Base-by-base conservation (phyloP, 331 rosid species). In the Prunus yedoensis region DNA sequence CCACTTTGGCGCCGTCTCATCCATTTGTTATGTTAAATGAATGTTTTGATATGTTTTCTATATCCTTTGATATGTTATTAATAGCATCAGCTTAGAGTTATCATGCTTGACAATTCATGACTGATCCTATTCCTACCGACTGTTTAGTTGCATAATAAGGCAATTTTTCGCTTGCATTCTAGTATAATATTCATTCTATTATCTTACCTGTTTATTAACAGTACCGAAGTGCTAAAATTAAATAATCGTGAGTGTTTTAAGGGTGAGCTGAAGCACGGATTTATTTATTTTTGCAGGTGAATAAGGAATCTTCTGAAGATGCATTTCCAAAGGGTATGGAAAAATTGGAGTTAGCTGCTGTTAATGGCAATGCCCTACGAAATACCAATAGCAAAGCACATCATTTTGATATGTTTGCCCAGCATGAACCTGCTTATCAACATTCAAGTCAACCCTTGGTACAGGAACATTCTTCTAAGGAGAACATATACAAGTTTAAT, bases 231-330 rank as follows among this genome's bases (percentile, higher is more conserved):
- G 47, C 54, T 58, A 25, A 35, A 43, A 61, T 16, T 2, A 58
- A 5, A 38, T 57, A 57, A 45, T 65, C 5, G 27, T 56, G 43
- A 20, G 70, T 2, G 11, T 68, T 30, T 20, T 58, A 52, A 30
- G 32, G 43, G 68, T 46, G 77, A 45, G 49, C 32, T 79, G 32
- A 61, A 43, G 43, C 66, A 23, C 51, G 16, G 73, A 54, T 66
- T 41, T 69, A 67, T 71, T 38, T 38, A 1, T 38, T 38, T 38
- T 69, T 68, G 62, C 89, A 93, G 98, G 87, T 80, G 76, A 77
- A n/a, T 76, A 68, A 80, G 43, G 81, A 83, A 73, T 70, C 78
- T 52, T 43, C 58, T 65, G 74, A 68, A 62, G 85, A 78, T 43
- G 72, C 60, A 32, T 21, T 64, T 78, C 86, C 53, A 51, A 10